Base-by-base conservation (phyloP, 179 eudicot genomes). In the Silene coronaria region DNA sequence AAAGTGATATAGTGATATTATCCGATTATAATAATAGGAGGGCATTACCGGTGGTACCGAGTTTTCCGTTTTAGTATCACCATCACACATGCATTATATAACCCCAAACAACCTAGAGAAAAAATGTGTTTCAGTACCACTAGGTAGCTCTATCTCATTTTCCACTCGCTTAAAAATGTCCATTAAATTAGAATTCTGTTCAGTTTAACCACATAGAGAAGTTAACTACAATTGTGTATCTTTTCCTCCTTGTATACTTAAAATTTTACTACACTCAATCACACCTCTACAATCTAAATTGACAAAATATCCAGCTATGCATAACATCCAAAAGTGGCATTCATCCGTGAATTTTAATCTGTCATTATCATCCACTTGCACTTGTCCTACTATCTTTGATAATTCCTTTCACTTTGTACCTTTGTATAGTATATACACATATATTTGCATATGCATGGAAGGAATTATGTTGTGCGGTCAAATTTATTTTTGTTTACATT, bases 291-390 rank as follows among this genome's bases (percentile, higher is more conserved):
- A 28, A 28, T 38, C 45, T 38, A 38, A 48, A 5, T 9, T 72
- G 64, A 72, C 19, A 48, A 70, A 6, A 27, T 55, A 30, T 13
- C 3, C 27, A 72, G 30, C 72, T 9, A 66, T 8, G 30, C 27
- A 38, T 19, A 67, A 67, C 17, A 16, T 62, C 3, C 34, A 59
- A 68, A 67, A 73, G 72, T 62, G 78, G 75, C 80, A 80, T 36
- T 63, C 66, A 78, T 83, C 86, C 86, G 84, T 84, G 88, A 85
- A 70, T 28, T 51, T 27, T 17, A 34, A 22, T 58, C 72, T 76
- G 77, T 62, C 70, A 59, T 32, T 68, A 75, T 73, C 62, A 32
- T 27, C 38, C 79, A 76, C 58, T 80, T 77, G 32, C 28, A n/a
- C 22, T 60, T 67, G 26, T 60, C 22, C 72, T 74, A n/a, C 26